These are phyloP conservation scores for Potentilla sterilis DNA, from an alignment of 306 rosid species.

Conservation along the genomic window DNA sequence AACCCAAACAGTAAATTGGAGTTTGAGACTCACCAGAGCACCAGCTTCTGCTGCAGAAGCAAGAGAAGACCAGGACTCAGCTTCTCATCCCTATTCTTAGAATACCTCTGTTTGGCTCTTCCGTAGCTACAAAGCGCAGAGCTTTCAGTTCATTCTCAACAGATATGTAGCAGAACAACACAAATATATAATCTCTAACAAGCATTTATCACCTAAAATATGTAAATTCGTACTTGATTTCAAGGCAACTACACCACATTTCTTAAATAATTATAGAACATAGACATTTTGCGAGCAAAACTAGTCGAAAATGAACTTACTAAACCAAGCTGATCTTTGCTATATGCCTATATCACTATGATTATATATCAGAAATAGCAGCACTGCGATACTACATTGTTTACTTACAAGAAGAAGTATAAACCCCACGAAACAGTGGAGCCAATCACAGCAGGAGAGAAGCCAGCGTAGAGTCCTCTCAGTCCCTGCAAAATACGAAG, in stretches of 20 bases:
- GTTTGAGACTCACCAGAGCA: constrained; percentile 64
- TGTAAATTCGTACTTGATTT: background rate
- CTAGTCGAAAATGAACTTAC: background rate
- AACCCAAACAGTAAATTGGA: background rate
- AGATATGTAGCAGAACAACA: background rate
- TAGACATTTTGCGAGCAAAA: background rate
- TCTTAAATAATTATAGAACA: background rate
- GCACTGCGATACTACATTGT: constrained; percentile 17
- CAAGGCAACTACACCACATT: background rate
- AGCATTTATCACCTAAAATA: background rate
- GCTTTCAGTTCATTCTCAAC: constrained; percentile 3
- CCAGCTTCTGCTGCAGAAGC: constrained; percentile 99
- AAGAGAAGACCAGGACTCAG: constrained; percentile 79
- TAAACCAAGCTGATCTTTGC: background rate
- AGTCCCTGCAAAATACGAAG: constrained; percentile 56
- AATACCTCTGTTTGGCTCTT: constrained; percentile 79
- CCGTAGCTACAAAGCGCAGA: constrained; percentile 57
- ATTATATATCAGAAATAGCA: background rate
- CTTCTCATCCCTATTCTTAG: constrained; percentile 56
- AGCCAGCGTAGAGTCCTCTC: constrained; percentile 90
- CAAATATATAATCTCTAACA: background rate
- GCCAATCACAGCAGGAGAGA: constrained; percentile 88
- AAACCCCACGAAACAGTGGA: no score
- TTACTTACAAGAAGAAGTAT: no score
- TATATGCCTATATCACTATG: no score